Percentiles rank a stretch among this genome's conserved stretches.
These are phyloP conservation scores for Xylaria cubensis DNA, from an alignment of 495 filamentous ascomycete species.

Conservation along the genomic window DNA sequence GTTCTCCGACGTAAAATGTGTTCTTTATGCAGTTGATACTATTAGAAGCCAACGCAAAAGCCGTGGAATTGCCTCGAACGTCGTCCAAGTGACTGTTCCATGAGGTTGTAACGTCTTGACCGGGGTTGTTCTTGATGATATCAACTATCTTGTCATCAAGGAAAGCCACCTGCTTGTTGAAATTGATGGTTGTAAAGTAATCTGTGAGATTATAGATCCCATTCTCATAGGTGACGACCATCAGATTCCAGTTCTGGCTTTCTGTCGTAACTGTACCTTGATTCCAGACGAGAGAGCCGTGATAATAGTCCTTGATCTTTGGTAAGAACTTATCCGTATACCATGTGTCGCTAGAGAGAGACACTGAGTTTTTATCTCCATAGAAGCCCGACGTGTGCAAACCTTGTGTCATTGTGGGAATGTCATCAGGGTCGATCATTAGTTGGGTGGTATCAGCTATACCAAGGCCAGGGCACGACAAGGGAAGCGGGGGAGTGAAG, in stretches of 20 bases:
- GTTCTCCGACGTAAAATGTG: slow-evolving; percentile 79
- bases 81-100: slow-evolving; percentile 58
- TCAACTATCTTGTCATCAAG: slow-evolving; percentile 68
- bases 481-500: slow-evolving; percentile 79
- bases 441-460: slow-evolving; percentile 51
- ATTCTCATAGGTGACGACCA: slow-evolving; percentile 79
- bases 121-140: slow-evolving; percentile 75
- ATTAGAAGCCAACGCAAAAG: slow-evolving; percentile 53
- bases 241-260: slow-evolving; percentile 70
- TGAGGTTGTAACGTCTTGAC: slow-evolving; percentile 72
- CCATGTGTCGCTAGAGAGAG: slow-evolving; percentile 72
- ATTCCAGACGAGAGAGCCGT: slow-evolving; percentile 81
- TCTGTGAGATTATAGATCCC: slow-evolving; percentile 88
- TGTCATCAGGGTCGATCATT: slow-evolving; percentile 61
- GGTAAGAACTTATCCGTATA: slow-evolving; percentile 77
- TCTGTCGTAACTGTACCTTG: slow-evolving; percentile 59
- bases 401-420: slow-evolving; percentile 56
- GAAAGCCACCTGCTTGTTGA: slow-evolving; percentile 58
- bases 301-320: slow-evolving; percentile 81
- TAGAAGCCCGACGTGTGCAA: slow-evolving; percentile 72
- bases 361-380: slow-evolving; percentile 58
- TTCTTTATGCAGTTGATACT: slow-evolving; percentile 81
- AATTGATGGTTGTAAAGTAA: slow-evolving; percentile 79
- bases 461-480: slow-evolving; percentile 74
- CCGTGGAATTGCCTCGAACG: slow-evolving; percentile 47